Conservation (phyloP, 306 rosid species). For the Glycyrrhiza uralensis region DNA sequence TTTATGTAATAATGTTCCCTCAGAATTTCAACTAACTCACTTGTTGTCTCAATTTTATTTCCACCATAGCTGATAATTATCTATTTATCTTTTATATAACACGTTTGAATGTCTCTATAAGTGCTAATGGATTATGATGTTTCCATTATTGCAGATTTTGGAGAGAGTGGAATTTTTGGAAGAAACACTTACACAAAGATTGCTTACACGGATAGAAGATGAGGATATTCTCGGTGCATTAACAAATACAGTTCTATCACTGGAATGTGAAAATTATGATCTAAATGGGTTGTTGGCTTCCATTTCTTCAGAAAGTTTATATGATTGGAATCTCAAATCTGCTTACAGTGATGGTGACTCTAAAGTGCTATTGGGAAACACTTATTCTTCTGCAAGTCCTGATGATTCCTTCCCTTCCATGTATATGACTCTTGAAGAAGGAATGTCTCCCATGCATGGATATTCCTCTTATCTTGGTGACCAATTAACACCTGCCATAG, state of each 20-base stretch:
- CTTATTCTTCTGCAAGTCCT: conserved; percentile 17
- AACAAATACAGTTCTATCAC: conserved; percentile 18
- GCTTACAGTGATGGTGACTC: background rate
- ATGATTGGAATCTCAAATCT: conserved; percentile 24
- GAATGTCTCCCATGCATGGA: background rate
- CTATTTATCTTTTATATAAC: no score
- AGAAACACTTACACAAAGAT: no score
- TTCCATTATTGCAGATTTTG: no score
- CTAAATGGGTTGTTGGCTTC: conserved; percentile 44
- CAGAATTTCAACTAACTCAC: no score
- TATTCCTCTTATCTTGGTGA: conserved; percentile 6
- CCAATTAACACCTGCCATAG: background rate
- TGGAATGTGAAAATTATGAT: conserved; percentile 36
- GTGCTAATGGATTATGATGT: no score
- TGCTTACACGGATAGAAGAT: conserved; percentile 33
- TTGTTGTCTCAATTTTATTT: no score
- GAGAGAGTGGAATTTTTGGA: no score
- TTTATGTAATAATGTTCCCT: no score
- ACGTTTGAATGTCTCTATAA: no score
- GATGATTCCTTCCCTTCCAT: conserved; percentile 12
- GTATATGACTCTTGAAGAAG: background rate
- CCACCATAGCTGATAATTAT: no score
- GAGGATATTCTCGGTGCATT: background rate
- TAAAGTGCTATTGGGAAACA: conserved; percentile 16
- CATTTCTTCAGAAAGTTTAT: conserved; percentile 35